Conservation (phyloP, 257 asterid species). For the Catharanthus roseus region DNA sequence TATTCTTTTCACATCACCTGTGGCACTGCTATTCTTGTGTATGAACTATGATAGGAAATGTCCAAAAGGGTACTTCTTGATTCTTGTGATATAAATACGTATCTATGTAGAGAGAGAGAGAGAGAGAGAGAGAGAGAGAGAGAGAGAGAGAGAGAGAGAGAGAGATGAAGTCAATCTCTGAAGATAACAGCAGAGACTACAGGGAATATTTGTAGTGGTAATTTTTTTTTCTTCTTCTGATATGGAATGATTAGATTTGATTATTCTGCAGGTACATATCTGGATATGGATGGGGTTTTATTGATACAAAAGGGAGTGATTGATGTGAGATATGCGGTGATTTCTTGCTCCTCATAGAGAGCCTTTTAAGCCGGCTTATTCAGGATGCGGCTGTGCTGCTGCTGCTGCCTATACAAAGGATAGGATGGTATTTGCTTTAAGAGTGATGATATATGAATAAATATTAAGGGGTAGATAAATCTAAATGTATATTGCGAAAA, state of each 20-base stretch:
- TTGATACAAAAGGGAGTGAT: slow-evolving; percentile 15
- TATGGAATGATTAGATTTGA: slow-evolving; percentile 33
- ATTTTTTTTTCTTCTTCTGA: slow-evolving; percentile 26
- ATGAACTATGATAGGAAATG: slow-evolving; percentile 8
- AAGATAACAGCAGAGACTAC: background rate
- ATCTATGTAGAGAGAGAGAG: too few species aligned
- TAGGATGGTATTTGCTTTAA: too few species aligned
- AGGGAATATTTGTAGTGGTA: background rate
- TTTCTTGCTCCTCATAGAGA: background rate
- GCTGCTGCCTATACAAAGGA: too few species aligned
- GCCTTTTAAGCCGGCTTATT: background rate
- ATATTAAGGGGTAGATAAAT: too few species aligned
- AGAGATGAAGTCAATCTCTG: slow-evolving; percentile 3
- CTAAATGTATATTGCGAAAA: too few species aligned
- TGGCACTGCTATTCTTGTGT: slow-evolving; percentile 13
- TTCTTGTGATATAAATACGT: background rate
- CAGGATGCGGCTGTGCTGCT: background rate
- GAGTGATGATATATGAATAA: too few species aligned
- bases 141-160: too few species aligned
- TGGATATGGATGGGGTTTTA: slow-evolving; percentile 10
- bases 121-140: too few species aligned
- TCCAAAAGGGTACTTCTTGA: background rate
- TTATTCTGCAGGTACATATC: slow-evolving; percentile 12
- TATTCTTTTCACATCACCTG: slow-evolving; percentile 11
- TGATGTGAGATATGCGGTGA: background rate